A percentile compares a stretch with the other conserved stretches of the same genome.
phyloP scores from a whole-genome alignment of 148 eudicot genomes.

The Amaranthus palmeri region DNA sequence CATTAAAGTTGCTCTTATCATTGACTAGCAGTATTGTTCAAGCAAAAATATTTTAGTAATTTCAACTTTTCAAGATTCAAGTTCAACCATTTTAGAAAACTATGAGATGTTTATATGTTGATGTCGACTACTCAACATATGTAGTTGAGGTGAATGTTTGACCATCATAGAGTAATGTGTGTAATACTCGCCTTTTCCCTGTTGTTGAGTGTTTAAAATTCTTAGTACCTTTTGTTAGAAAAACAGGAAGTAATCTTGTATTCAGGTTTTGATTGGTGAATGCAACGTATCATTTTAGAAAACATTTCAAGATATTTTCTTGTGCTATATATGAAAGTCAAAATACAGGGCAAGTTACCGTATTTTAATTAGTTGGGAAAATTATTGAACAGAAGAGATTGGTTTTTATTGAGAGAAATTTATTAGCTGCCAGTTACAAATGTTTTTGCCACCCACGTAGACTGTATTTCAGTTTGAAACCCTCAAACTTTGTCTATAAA shows the following conservation, averaged over 20 bases:
- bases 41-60: too few relatives aligned
- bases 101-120: neutral
- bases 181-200: neutral
- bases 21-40: too few relatives aligned
- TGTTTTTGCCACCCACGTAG: neutral
- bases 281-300: neutral
- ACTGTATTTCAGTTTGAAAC: neutral
- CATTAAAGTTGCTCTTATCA: too few relatives aligned
- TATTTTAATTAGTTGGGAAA: neutral
- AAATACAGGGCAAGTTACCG: neutral
- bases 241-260: neutral
- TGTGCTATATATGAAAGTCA: neutral
- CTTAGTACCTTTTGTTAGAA: neutral
- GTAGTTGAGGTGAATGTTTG: neutral
- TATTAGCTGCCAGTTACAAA: neutral
- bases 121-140: neutral
- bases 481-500: neutral
- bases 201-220: neutral
- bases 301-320: neutral
- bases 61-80: neutral
- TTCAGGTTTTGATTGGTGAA: neutral
- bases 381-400: neutral
- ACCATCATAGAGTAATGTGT: neutral
- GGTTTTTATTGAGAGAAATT: neutral
- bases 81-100: neutral